A percentile compares a stretch with the other conserved stretches of the same genome.
These are phyloP conservation scores for Diaporthe ilicicola DNA, from an alignment of 2,329 filamentous ascomycete genomes.

Conservation along the genomic window DNA sequence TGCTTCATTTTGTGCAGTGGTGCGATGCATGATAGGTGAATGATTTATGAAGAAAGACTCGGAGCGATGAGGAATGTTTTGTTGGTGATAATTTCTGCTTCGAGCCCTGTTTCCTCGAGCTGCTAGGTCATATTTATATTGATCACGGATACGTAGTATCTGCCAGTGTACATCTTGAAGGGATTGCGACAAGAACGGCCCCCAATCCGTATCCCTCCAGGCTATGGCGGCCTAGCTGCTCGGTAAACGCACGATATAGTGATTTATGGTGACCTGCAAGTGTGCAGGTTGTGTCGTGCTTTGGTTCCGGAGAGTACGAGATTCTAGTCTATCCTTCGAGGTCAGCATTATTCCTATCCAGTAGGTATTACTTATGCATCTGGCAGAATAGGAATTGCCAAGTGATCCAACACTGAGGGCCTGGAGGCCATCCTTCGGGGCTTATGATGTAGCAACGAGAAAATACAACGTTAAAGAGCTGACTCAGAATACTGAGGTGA, in stretches of 20 bases:
- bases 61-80: neutral
- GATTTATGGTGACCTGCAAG: neutral
- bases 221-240: neutral
- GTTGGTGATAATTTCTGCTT: neutral
- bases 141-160: neutral
- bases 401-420: neutral
- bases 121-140: neutral
- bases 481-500: slow-evolving; percentile 11
- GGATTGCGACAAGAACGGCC: neutral
- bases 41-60: neutral
- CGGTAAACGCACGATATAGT: neutral
- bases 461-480: neutral
- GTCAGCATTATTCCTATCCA: slow-evolving; percentile 16
- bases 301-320: slow-evolving; percentile 1
- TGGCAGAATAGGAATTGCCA: neutral
- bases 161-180: neutral
- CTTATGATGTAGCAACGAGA: slow-evolving; percentile 5
- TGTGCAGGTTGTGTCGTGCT: neutral
- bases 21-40: neutral
- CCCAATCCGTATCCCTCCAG: neutral
- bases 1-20: neutral
- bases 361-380: neutral
- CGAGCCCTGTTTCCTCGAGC: neutral
- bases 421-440: neutral
- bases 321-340: neutral